Percentiles rank a stretch among this genome's conserved stretches.
Evolutionary conservation across 768 basidiomycete genomes (phyloP).

Genomic region (Pleurotus giganteus): DNA sequence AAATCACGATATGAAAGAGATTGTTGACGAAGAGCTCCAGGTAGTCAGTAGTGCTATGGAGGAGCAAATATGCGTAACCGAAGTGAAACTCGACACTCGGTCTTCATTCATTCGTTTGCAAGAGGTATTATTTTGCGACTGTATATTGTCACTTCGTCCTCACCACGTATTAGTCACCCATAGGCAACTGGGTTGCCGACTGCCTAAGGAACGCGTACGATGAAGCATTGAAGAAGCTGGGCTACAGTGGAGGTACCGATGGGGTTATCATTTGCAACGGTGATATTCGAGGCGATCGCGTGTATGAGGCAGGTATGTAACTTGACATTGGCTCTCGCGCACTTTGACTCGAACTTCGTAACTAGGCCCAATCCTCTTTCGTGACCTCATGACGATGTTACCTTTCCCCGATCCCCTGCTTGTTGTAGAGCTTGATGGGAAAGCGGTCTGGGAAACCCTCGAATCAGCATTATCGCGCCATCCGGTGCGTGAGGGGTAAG

Average conservation of each 20-base stretch:
- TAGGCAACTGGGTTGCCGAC: constrained; percentile 84
- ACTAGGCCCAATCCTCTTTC: constrained; percentile 71
- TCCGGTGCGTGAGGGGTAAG: constrained; percentile 91
- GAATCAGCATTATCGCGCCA: constrained; percentile 72
- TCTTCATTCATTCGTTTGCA: constrained; percentile 68
- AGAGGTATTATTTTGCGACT: constrained; percentile 45
- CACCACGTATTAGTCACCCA: constrained; percentile 47
- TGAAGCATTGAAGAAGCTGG: constrained; percentile 57
- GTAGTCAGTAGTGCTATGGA: constrained; percentile 68
- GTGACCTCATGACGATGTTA: constrained; percentile 85
- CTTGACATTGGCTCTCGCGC: neutral
- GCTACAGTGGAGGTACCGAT: constrained; percentile 61
- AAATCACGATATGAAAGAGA: constrained; percentile 48
- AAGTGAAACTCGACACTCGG: constrained; percentile 66
- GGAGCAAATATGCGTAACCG: constrained; percentile 71
- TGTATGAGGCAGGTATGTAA: constrained; percentile 71
- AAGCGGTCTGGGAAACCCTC: constrained; percentile 74
- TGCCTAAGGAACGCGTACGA: constrained; percentile 82
- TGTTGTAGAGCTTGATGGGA: constrained; percentile 77
- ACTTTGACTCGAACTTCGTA: neutral
- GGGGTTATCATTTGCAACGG: constrained; percentile 82
- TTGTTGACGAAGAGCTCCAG: constrained; percentile 63
- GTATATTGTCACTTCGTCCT: neutral
- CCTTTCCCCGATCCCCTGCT: constrained; percentile 87
- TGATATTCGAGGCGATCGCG: constrained; percentile 80